Percentiles rank a stretch among this genome's conserved stretches.
phyloP scores from a whole-genome alignment of 176 grass and related monocot species.

The Avena sativa region DNA sequence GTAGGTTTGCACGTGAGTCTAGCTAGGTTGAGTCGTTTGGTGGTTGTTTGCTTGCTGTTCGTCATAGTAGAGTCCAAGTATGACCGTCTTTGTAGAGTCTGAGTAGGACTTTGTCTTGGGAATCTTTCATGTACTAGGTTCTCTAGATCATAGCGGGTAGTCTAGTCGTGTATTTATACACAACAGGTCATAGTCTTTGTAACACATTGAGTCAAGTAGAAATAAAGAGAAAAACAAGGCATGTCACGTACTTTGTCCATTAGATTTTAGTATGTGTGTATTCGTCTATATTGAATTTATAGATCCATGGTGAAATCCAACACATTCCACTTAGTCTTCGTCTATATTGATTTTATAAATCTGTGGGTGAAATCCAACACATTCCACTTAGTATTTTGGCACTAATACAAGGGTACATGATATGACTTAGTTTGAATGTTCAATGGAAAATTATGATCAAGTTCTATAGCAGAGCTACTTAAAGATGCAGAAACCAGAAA shows the following conservation, averaged over 20 bases:
- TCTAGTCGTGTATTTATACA: neutral
- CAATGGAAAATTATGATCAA: neutral
- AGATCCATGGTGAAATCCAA: neutral
- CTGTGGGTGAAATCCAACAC: neutral
- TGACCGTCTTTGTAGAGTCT: neutral
- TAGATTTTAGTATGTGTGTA: neutral
- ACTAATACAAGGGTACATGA: neutral
- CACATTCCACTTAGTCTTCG: neutral
- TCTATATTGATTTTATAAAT: neutral
- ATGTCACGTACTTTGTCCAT: neutral
- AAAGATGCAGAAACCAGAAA: neutral
- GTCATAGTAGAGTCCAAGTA: neutral
- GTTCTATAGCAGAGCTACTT: neutral
- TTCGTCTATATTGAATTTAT: neutral
- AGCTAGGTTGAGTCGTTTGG: too few relatives aligned
- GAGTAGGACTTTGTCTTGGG: neutral
- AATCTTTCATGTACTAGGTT: neutral
- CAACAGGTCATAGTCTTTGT: constrained; percentile 11
- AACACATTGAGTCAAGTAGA: neutral
- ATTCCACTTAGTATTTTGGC: neutral
- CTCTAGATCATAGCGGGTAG: neutral
- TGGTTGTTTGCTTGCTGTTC: too few relatives aligned
- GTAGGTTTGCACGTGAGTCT: neutral
- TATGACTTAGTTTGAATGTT: neutral
- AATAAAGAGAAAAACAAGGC: neutral